Evolutionary conservation across 441 rosid genomes (phyloP), one percentile per base, ranked within the genome.

Genomic region (Erodium texanum): DNA sequence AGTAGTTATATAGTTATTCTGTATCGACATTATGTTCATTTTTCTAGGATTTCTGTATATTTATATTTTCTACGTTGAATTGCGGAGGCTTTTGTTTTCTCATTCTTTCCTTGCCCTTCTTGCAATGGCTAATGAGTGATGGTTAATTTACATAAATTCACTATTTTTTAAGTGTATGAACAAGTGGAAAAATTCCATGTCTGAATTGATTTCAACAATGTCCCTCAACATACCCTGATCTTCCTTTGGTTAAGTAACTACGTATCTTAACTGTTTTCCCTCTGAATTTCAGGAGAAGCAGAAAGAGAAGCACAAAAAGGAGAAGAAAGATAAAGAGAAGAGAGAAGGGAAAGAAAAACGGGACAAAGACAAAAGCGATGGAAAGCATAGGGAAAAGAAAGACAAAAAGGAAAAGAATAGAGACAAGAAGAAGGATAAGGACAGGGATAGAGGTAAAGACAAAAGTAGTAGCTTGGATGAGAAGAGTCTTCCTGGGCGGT

Each of bases 271-370:
- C 41, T 2, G 27, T 24, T 18, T 73, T 70, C 66, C 62, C 10
- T 18, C n/a, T 24, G 27, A 29, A 52, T 68, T 62, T 23, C 76
- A 79, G 82, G 82, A 79, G 82, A 79, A 71, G 71, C 73, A 76
- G 65, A 76, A 67, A 62, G 79, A 79, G 75, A 79, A 73, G 73
- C 75, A 68, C 66, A 83, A 78, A 67, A 82, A 80, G 75, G 82
- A 82, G 68, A 80, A 78, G 74, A 78, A 79, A 71, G 81, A 79
- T 32, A 82, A 73, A 50, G 83, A 79, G 68, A 79, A 79, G 80
- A 65, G 74, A 56, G 82, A 80, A 65, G 75, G 76, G 19, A 80
- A 77, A 79, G 86, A 78, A 32, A 80, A 70, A 72, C 75, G 62
- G 74, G 86, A 78, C 63, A 82, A 78, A 72, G 82, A 80, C 36